phyloP scores from a whole-genome alignment of 176 grass and related monocot genomes.

The Avena eriantha region DNA sequence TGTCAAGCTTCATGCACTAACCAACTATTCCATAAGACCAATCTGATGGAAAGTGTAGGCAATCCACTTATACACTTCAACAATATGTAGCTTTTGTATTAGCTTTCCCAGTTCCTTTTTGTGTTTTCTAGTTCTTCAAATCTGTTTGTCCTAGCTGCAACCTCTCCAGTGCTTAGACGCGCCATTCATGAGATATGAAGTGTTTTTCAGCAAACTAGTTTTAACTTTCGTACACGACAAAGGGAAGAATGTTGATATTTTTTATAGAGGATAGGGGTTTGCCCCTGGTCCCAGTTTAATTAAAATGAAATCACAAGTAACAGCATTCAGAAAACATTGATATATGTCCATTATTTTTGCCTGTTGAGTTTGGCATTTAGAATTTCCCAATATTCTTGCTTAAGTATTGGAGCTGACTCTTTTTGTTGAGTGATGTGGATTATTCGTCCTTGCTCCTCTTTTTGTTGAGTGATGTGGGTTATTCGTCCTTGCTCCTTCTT shows the following conservation, averaged over 20 bases:
- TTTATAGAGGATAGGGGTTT: too few relatives aligned
- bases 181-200: neutral
- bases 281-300: too few relatives aligned
- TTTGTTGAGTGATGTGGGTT: neutral
- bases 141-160: conserved; percentile 21
- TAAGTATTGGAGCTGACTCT: neutral
- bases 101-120: neutral
- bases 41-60: too few relatives aligned
- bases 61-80: too few relatives aligned
- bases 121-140: neutral
- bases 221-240: neutral
- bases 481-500: conserved; percentile 1
- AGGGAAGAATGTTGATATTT: neutral
- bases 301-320: too few relatives aligned
- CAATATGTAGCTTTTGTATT: neutral
- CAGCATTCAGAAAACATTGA: too few relatives aligned
- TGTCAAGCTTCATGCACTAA: too few relatives aligned
- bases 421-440: neutral
- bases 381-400: neutral
- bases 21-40: too few relatives aligned
- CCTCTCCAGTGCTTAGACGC: neutral
- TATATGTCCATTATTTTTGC: neutral
- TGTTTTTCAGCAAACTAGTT: neutral
- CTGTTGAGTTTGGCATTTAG: neutral
- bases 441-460: neutral